phyloP scores from a whole-genome alignment of 257 asterid species.

The Datura wrightii region DNA sequence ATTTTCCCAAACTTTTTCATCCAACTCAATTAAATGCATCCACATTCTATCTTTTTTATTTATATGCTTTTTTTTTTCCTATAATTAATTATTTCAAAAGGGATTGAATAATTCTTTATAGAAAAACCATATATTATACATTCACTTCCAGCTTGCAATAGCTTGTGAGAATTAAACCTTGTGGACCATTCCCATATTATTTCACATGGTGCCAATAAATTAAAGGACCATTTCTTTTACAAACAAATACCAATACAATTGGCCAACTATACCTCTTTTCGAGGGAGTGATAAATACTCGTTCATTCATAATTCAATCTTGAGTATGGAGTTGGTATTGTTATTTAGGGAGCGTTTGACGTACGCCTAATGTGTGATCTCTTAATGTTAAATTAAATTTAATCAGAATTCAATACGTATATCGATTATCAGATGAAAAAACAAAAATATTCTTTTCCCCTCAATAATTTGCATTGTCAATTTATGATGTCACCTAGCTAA shows the following conservation, averaged over 20 bases:
- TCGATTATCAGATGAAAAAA: not conserved
- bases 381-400: not conserved
- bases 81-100: not conserved
- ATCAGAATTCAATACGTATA: not conserved
- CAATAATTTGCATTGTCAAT: not conserved
- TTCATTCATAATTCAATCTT: rapidly evolving
- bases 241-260: not conserved
- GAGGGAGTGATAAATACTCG: rapidly evolving
- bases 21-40: conserved; percentile 23
- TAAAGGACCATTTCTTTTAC: not conserved
- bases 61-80: not conserved
- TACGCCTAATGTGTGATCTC: too few species aligned
- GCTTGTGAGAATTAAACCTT: not conserved
- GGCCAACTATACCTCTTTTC: not conserved
- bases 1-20: not conserved
- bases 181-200: conserved; percentile 9
- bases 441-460: not conserved
- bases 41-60: not conserved
- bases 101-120: not conserved
- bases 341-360: not conserved
- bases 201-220: conserved; percentile 27
- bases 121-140: not conserved
- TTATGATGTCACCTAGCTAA: not conserved
- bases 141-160: conserved; percentile 24
- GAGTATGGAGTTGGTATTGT: not conserved